Evolutionary conservation across 192 early-diverging fungal species (phyloP), one percentile per base, ranked within the genome.

Genomic region (Coemansia sp.): DNA sequence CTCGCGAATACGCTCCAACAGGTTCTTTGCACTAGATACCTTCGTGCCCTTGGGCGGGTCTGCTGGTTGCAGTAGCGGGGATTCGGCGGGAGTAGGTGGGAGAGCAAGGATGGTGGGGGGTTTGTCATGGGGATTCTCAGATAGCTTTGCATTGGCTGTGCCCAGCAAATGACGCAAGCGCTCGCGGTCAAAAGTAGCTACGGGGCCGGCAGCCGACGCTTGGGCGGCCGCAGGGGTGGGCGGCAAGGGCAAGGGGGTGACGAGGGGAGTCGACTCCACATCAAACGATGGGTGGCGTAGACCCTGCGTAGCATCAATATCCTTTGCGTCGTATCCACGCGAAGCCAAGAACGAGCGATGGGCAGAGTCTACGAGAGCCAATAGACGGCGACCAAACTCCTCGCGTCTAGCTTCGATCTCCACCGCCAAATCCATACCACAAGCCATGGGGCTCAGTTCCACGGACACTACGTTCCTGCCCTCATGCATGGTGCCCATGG

Each of bases 1-100:
- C 6, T 63, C 76, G 37, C 82, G 82, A 50, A 84, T 84, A 0
- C 82, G 82, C 20, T 79, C 82, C 8, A 84, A 59, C 23, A 84
- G 65, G 21, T 67, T 62, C 14, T 63, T 50, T 8, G 73, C 78
- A 9, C 35, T 21, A 6, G 42, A 51, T 18, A 51, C 64, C 45
- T 60, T 64, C 5, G 45, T 24, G 13, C 46, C 31, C 34, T 26
- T 59, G 36, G 42, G 66, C 51, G 46, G 16, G 0, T 37, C 23
- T 5, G 62, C 38, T 0, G 63, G 62, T 8, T 62, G 51, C 20
- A 77, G 39, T 6, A 61, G 28, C 0, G 75, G 75, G 28, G 75
- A 77, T 42, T 67, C 65, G 9, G 76, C 51, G 3, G 76, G 76
- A 1, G 70, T 69, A 1, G 64, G 63, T 39, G 66, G 66, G 11